Conservation (phyloP, 2,329 filamentous ascomycete genomes). For the Chaetomium sp. region DNA sequence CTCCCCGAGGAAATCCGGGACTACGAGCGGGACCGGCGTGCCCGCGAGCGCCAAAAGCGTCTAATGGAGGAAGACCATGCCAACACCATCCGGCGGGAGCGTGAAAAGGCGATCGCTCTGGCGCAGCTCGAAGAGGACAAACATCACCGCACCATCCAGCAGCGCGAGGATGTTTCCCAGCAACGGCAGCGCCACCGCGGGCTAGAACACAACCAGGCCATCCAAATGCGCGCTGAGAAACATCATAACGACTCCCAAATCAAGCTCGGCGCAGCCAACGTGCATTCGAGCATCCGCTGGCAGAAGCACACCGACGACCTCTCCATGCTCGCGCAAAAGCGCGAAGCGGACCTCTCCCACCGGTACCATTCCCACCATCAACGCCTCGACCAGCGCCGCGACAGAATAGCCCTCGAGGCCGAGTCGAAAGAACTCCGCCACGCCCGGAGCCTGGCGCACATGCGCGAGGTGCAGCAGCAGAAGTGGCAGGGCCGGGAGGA, state of each 20-base stretch:
- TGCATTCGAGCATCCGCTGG: slow-evolving; percentile 27
- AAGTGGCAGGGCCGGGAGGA: slow-evolving; percentile 17
- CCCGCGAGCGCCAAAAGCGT: slow-evolving; percentile 27
- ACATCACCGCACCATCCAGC: slow-evolving; percentile 25
- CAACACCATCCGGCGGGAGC: slow-evolving; percentile 27
- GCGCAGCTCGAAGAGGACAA: slow-evolving; percentile 26
- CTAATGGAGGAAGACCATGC: slow-evolving; percentile 28
- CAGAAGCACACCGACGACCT: slow-evolving; percentile 28
- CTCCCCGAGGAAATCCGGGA: slow-evolving; percentile 34
- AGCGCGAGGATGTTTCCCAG: slow-evolving; percentile 27
- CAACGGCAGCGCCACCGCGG: slow-evolving; percentile 28
- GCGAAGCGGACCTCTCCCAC: slow-evolving; percentile 23
- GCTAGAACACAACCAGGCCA: slow-evolving; percentile 28
- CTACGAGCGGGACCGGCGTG: slow-evolving; percentile 30
- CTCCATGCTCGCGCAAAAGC: slow-evolving; percentile 27
- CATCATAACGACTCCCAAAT: slow-evolving; percentile 29
- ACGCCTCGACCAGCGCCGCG: slow-evolving; percentile 18
- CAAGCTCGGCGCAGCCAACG: slow-evolving; percentile 23
- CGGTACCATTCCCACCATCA: slow-evolving; percentile 19
- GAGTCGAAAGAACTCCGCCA: slow-evolving; percentile 17
- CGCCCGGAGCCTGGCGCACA: slow-evolving; percentile 23
- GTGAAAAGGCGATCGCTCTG: slow-evolving; percentile 26
- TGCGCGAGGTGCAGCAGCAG: slow-evolving; percentile 24
- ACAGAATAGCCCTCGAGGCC: background rate
- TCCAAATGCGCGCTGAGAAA: slow-evolving; percentile 24